A percentile compares a stretch with the other conserved stretches of the same genome.
These are phyloP conservation scores for Verticillium dahliae DNA, from an alignment of 2,329 filamentous ascomycete genomes.

Conservation along the genomic window DNA sequence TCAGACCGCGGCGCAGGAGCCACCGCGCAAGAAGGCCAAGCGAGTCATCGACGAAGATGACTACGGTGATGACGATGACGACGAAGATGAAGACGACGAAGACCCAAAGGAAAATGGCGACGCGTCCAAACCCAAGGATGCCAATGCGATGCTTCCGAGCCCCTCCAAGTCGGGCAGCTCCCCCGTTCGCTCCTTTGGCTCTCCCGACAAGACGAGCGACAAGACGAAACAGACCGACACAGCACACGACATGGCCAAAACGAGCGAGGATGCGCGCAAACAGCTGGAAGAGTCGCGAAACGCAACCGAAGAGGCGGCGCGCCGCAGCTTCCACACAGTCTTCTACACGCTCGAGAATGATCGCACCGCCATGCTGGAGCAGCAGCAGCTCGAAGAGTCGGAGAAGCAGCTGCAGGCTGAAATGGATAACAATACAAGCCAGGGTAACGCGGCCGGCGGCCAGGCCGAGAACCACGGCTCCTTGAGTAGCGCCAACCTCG, in stretches of 20 bases:
- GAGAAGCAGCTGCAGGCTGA: slow-evolving; percentile 95
- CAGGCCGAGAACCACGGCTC: slow-evolving; percentile 71
- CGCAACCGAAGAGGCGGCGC: slow-evolving; percentile 82
- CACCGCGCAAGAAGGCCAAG: slow-evolving; percentile 66
- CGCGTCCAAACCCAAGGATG: slow-evolving; percentile 43
- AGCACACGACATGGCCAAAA: slow-evolving; percentile 53
- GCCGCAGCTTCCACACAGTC: slow-evolving; percentile 83
- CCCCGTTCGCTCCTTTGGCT: slow-evolving; percentile 55
- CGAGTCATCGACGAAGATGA: slow-evolving; percentile 78
- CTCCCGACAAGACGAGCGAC: slow-evolving; percentile 46
- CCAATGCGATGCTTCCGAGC: slow-evolving; percentile 55
- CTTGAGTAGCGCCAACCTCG: slow-evolving; percentile 87
- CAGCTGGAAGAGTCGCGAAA: slow-evolving; percentile 88
- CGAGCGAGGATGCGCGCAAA: slow-evolving; percentile 83
- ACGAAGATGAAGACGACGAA: slow-evolving; percentile 65
- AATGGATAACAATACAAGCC: slow-evolving; percentile 63
- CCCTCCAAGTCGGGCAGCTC: slow-evolving; percentile 66
- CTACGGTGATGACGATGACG: slow-evolving; percentile 82
- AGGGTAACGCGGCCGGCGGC: slow-evolving; percentile 40
- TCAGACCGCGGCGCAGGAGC: slow-evolving; percentile 38
- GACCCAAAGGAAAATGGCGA: slow-evolving; percentile 47
- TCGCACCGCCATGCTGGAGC: slow-evolving; percentile 91
- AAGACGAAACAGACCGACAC: slow-evolving; percentile 44
- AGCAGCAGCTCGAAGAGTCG: slow-evolving; percentile 92
- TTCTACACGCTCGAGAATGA: slow-evolving; percentile 97